Conservation (phyloP, 2,329 filamentous ascomycete species). For the Apiospora aurea region DNA sequence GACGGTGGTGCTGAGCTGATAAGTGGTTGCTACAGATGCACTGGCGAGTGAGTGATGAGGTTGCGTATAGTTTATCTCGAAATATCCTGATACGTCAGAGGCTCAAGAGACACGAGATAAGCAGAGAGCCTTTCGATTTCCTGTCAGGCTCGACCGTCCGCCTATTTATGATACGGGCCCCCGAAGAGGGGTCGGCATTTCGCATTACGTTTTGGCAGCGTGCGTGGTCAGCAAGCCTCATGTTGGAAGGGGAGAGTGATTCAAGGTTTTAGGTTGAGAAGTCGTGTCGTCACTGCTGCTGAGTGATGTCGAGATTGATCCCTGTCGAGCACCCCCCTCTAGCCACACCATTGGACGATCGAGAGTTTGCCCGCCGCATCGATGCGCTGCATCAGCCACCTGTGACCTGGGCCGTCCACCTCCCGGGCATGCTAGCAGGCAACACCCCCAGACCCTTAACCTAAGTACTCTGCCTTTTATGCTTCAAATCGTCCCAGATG, state of each 20-base stretch:
- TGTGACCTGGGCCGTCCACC: constrained; percentile 3
- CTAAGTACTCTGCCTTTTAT: neutral
- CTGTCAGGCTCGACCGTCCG: neutral
- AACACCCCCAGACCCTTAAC: neutral
- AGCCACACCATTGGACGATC: constrained; percentile 22
- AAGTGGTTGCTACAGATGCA: neutral
- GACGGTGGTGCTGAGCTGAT: neutral
- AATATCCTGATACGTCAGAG: constrained; percentile 14
- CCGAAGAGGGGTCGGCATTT: constrained; percentile 12
- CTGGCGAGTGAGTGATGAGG: neutral
- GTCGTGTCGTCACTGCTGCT: constrained; percentile 18
- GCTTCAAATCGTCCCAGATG: constrained; percentile 18
- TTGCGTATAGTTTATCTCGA: constrained; percentile 13
- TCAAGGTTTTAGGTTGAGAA: constrained; percentile 17
- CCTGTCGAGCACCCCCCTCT: neutral
- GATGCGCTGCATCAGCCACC: constrained; percentile 15
- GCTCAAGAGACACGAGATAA: constrained; percentile 5
- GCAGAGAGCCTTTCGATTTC: neutral
- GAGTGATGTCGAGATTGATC: constrained; percentile 14
- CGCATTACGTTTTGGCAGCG: constrained; percentile 19
- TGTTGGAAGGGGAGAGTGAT: neutral
- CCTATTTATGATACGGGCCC: neutral
- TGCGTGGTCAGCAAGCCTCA: constrained; percentile 13
- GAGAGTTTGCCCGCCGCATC: constrained; percentile 14
- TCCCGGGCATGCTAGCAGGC: neutral